Conservation (phyloP, 2,329 filamentous ascomycete species). For the Aspergillus tamarii region DNA sequence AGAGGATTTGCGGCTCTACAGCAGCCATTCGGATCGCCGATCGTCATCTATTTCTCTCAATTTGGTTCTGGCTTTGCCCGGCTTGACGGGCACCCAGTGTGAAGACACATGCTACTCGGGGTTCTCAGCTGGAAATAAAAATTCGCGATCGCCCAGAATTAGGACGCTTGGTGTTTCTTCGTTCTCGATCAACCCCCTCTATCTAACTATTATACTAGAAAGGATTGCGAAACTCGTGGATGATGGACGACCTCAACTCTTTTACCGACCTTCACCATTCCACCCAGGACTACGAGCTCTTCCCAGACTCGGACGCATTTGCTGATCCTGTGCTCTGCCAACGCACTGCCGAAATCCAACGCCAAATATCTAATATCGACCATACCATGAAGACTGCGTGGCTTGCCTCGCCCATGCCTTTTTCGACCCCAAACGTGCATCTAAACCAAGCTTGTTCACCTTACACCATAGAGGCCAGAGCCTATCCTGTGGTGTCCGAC, state of each 20-base stretch:
- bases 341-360: slow-evolving; percentile 3
- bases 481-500: not conserved
- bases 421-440: not conserved
- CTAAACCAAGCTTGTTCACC: not conserved
- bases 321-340: not conserved
- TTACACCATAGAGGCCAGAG: not conserved
- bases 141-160: not conserved
- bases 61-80: not conserved
- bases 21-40: not conserved
- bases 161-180: not conserved
- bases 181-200: not conserved
- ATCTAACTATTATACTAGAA: not conserved
- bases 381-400: not conserved
- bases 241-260: slow-evolving; percentile 13
- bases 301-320: not conserved
- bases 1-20: not conserved
- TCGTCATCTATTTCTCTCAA: not conserved
- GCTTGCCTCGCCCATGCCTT: not conserved
- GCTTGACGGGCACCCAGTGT: not conserved
- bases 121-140: not conserved
- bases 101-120: not conserved
- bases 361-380: not conserved
- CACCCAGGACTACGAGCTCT: slow-evolving; percentile 1
- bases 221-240: not conserved
- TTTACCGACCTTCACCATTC: not conserved